These are phyloP conservation scores for Pleurotus salmoneostramineus DNA, from an alignment of 768 basidiomycete genomes.

Conservation along the genomic window DNA sequence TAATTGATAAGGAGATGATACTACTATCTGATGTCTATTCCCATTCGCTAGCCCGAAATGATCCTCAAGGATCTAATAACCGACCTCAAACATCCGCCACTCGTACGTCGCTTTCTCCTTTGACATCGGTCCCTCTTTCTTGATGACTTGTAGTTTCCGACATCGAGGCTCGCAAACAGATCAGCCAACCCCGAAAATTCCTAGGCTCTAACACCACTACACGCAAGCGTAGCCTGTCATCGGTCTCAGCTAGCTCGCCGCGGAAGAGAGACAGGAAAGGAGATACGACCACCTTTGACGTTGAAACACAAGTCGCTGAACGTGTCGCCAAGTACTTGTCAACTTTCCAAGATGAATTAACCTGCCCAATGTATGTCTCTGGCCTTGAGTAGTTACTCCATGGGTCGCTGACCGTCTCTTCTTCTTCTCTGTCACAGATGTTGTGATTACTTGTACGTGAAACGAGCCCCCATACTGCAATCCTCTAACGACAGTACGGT, in stretches of 20 bases:
- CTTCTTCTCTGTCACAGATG: slow-evolving; percentile 40
- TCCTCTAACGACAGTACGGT: slow-evolving; percentile 1
- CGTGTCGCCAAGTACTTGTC: slow-evolving; percentile 27
- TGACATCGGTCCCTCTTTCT: not conserved
- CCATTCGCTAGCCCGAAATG: not conserved
- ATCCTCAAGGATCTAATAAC: not conserved
- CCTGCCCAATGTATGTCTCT: slow-evolving; percentile 64
- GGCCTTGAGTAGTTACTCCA: not conserved
- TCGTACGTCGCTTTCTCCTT: not conserved
- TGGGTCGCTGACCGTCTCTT: slow-evolving; percentile 10
- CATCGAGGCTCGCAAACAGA: not conserved
- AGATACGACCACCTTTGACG: slow-evolving; percentile 6
- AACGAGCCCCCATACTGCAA: not conserved
- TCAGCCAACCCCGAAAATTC: not conserved
- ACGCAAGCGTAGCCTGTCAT: slow-evolving; percentile 5
- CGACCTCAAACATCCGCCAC: not conserved
- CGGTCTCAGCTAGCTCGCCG: slow-evolving; percentile 10
- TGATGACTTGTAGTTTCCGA: not conserved
- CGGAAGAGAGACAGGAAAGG: slow-evolving; percentile 44
- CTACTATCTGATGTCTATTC: not conserved
- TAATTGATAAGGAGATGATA: not conserved
- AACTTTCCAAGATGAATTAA: slow-evolving; percentile 60
- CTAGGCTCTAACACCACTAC: not conserved
- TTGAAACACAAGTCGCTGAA: slow-evolving; percentile 10
- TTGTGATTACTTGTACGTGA: slow-evolving; percentile 62